A percentile compares a stretch with the other conserved stretches of the same genome.
phyloP scores from a whole-genome alignment of 148 eudicot species.

The Arbutus unedo region DNA sequence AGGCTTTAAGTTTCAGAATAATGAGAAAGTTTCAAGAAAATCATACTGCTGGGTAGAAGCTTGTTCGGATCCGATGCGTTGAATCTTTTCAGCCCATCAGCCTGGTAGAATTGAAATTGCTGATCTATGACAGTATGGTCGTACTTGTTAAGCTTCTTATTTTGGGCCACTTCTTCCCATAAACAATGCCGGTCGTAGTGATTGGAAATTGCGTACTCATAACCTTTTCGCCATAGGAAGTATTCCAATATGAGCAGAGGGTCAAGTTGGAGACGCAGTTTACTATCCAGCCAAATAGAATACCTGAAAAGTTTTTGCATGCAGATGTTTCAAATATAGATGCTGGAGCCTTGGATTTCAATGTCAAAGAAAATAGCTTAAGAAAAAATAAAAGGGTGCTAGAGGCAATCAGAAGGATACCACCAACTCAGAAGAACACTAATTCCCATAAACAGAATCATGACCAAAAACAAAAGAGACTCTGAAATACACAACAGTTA shows the following conservation, averaged over 20 bases:
- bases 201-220: slow-evolving; percentile 93
- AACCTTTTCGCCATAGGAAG: slow-evolving; percentile 85
- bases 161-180: slow-evolving; percentile 98
- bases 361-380: background rate
- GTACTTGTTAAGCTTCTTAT: slow-evolving; percentile 94
- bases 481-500: background rate
- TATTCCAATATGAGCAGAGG: slow-evolving; percentile 86
- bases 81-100: slow-evolving; percentile 87
- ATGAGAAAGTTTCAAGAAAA: slow-evolving; percentile 9
- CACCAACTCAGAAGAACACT: background rate
- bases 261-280: slow-evolving; percentile 87
- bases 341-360: background rate
- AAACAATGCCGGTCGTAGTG: slow-evolving; percentile 98
- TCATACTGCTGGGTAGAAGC: slow-evolving; percentile 91
- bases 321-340: background rate
- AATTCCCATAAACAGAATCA: background rate
- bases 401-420: background rate
- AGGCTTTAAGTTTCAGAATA: slow-evolving; percentile 2
- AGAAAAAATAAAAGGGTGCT: background rate
- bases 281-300: slow-evolving; percentile 98
- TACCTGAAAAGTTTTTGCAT: slow-evolving; percentile 49
- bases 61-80: slow-evolving; percentile 74
- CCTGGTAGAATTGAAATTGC: slow-evolving; percentile 89
- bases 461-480: background rate
- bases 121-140: slow-evolving; percentile 84